phyloP scores from a whole-genome alignment of 306 rosid genomes.

The Lablab purpureus region DNA sequence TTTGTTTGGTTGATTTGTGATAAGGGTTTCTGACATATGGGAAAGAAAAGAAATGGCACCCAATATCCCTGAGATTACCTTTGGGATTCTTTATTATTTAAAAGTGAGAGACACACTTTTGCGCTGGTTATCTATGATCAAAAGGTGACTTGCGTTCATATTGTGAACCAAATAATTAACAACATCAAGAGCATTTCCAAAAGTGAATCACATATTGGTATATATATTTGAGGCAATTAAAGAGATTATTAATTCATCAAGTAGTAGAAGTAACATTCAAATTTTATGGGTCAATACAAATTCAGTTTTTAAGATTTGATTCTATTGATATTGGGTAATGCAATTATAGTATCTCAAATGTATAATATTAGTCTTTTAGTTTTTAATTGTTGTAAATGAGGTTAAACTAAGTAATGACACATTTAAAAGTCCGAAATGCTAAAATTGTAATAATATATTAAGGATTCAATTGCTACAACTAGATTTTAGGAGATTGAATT shows the following conservation, averaged over 20 bases:
- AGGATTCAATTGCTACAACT: too few species aligned
- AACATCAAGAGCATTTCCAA: not conserved
- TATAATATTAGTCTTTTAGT: too few species aligned
- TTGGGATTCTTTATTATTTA: slow-evolving; percentile 37
- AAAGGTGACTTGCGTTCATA: slow-evolving; percentile 49
- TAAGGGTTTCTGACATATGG: slow-evolving; percentile 43
- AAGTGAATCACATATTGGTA: slow-evolving; percentile 36
- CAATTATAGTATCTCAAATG: too few species aligned
- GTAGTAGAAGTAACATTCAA: too few species aligned
- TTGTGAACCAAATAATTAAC: slow-evolving; percentile 30
- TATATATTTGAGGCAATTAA: slow-evolving; percentile 11
- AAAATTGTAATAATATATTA: too few species aligned
- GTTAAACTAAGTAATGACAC: too few species aligned
- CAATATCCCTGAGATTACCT: slow-evolving; percentile 44
- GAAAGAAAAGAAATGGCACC: slow-evolving; percentile 25
- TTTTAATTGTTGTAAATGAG: too few species aligned
- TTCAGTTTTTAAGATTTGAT: too few species aligned
- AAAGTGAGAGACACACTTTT: slow-evolving; percentile 44
- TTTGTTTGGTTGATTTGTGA: slow-evolving; percentile 49
- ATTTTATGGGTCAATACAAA: too few species aligned
- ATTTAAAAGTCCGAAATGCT: too few species aligned
- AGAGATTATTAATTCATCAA: not conserved
- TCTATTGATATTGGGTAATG: too few species aligned
- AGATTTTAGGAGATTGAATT: too few species aligned
- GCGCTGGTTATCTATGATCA: slow-evolving; percentile 41